phyloP scores from a whole-genome alignment of 1,284 basidiomycete species.

The Trametes hirsuta region DNA sequence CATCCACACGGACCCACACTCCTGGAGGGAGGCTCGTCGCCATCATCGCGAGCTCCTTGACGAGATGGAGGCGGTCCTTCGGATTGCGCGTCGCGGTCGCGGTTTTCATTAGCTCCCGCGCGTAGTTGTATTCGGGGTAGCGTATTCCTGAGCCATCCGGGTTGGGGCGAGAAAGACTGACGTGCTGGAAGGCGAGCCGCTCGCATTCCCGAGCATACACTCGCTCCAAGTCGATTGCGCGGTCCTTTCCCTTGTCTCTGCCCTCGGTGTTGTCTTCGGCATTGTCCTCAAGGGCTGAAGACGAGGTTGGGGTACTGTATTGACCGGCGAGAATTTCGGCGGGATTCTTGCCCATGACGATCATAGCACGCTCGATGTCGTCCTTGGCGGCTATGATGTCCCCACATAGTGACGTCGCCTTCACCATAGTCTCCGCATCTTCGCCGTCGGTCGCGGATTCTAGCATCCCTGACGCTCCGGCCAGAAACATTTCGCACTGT shows the following conservation, averaged over 20 bases:
- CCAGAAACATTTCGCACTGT: conserved; percentile 54
- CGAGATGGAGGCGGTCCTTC: conserved; percentile 52
- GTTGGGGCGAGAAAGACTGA: conserved; percentile 34
- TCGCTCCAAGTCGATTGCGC: conserved; percentile 40
- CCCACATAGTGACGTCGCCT: conserved; percentile 51
- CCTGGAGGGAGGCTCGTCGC: conserved; percentile 56
- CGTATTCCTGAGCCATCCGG: conserved; percentile 23
- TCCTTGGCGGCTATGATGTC: conserved; percentile 54
- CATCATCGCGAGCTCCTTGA: conserved; percentile 57
- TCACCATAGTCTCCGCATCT: conserved; percentile 47
- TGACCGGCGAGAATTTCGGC: conserved; percentile 1
- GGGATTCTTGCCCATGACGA: conserved; percentile 38
- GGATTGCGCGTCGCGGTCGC: conserved; percentile 46
- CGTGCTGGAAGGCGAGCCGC: conserved; percentile 49
- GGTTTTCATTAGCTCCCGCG: conserved; percentile 37
- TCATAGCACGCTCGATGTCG: conserved; percentile 52
- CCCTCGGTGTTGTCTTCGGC: conserved; percentile 23
- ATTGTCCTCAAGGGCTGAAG: neutral
- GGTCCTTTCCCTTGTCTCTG: conserved; percentile 39
- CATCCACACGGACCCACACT: conserved; percentile 59
- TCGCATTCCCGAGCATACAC: conserved; percentile 49
- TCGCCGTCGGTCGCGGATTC: conserved; percentile 36
- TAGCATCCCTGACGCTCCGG: conserved; percentile 46
- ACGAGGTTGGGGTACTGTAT: neutral
- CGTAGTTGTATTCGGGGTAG: conserved; percentile 44